Evolutionary conservation across 2,329 filamentous ascomycete genomes (phyloP), one percentile per base, ranked within the genome.

Genomic region (Clonostachys sp.): DNA sequence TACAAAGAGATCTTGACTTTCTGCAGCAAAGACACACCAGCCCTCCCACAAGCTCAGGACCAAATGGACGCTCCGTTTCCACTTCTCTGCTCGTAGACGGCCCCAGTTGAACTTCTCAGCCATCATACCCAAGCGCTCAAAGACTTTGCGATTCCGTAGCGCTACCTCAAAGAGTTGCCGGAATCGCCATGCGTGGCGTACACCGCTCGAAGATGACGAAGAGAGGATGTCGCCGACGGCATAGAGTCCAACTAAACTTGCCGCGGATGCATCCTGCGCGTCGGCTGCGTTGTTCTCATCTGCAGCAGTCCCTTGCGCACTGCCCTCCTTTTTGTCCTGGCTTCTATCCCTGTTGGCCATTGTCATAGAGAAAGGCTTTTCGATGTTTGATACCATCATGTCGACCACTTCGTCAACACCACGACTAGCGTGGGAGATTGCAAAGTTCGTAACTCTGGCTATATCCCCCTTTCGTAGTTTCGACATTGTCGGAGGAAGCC

Each of bases 381-480:
- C 76, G 34, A 97, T 76, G 57, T 99, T 97, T 1, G 83, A 77
- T 1, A 95, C 80, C 36, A 97, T 84, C 67, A 95, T 81, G 44
- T 92, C 81, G n/a, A 95, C 91, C 35, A 96, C 86, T 68, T 97
- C 94, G 53, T 95, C 88, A 12, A 89, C 87, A 14, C 91, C 94
- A 17, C 83, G 78, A 38, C 86, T 89, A 2, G 91, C 88, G 62
- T 97, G 90, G 3, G 85, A 86, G 48, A 97, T 90, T 12, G 91
- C 91, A 66, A 97, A 96, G 4, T 86, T 80, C 2, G 91, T 92
- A 3, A 96, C 77, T 6, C 91, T 80, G 2, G 90, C 91, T 42
- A 97, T 81, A 59, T 97, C 90, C 4, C 90, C 91, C 59, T 89
- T 89, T 30, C 89, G 80, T 24, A 96, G 74, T 54, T 80, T 86